These are phyloP conservation scores for Penicillium pancosmium DNA, from an alignment of 495 filamentous ascomycete genomes.

Conservation along the genomic window DNA sequence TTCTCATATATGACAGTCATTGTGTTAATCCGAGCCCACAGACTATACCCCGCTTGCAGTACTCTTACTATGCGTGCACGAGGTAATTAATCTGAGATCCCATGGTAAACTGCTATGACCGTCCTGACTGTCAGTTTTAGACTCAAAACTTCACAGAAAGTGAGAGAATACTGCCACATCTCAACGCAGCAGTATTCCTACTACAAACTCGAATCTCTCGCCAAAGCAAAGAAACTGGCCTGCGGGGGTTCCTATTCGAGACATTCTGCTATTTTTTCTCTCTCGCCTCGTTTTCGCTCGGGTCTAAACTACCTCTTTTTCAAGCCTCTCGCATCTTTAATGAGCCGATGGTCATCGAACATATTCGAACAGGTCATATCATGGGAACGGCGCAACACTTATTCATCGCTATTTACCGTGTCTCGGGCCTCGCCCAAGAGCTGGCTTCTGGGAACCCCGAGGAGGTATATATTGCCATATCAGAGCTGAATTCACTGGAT, in stretches of 20 bases:
- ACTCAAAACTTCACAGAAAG: slow-evolving; percentile 23
- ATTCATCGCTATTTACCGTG: slow-evolving; percentile 17
- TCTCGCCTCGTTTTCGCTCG: slow-evolving; percentile 19
- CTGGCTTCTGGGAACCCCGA: not conserved
- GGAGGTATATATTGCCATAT: not conserved
- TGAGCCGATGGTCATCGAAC: slow-evolving; percentile 2
- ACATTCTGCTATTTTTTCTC: slow-evolving; percentile 28
- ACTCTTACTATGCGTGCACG: slow-evolving; percentile 25
- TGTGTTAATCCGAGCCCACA: not conserved
- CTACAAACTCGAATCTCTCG: slow-evolving; percentile 11
- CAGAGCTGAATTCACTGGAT: slow-evolving; percentile 10
- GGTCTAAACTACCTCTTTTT: slow-evolving; percentile 6
- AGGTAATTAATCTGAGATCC: slow-evolving; percentile 7
- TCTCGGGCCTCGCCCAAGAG: slow-evolving; percentile 4
- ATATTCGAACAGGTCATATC: slow-evolving; percentile 8
- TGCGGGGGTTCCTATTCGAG: slow-evolving; percentile 18
- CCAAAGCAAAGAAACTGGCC: not conserved
- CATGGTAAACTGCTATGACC: not conserved
- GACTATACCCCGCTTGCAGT: slow-evolving; percentile 21
- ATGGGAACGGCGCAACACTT: slow-evolving; percentile 16
- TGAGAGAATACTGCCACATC: slow-evolving; percentile 22
- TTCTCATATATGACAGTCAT: not conserved
- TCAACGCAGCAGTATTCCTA: slow-evolving; percentile 25
- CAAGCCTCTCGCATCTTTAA: slow-evolving; percentile 13
- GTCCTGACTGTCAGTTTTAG: slow-evolving; percentile 1